These are phyloP conservation scores for Davidsoniella eucalypti DNA, from an alignment of 2,329 filamentous ascomycete species.

Conservation along the genomic window DNA sequence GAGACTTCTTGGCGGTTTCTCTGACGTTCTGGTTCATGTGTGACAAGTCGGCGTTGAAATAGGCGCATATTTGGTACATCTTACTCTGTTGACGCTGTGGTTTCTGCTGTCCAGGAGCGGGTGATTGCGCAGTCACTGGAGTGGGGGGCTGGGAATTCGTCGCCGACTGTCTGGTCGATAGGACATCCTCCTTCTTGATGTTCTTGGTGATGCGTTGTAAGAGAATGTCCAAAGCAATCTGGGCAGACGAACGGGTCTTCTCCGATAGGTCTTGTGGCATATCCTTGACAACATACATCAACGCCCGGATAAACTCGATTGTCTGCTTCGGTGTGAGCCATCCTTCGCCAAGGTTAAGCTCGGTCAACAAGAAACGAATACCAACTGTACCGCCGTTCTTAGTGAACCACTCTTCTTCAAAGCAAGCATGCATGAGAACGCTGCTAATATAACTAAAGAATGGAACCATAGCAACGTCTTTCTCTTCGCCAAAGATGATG, in stretches of 20 bases:
- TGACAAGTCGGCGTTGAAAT: conserved; percentile 74
- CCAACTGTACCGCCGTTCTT: conserved; percentile 86
- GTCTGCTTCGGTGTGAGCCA: conserved; percentile 68
- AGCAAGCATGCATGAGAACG: conserved; percentile 84
- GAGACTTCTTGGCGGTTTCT: conserved; percentile 64
- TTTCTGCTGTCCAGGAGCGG: conserved; percentile 27
- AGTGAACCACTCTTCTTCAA: conserved; percentile 97
- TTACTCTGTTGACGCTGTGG: conserved; percentile 31
- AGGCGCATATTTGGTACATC: conserved; percentile 53
- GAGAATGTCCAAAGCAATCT: conserved; percentile 66
- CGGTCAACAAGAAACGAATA: conserved; percentile 73
- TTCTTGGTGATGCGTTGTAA: conserved; percentile 64
- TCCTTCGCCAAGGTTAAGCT: conserved; percentile 63
- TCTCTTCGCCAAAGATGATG: conserved; percentile 62
- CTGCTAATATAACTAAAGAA: conserved; percentile 75
- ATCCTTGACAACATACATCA: conserved; percentile 96
- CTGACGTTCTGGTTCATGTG: conserved; percentile 96
- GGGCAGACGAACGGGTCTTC: conserved; percentile 67
- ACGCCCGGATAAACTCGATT: conserved; percentile 71
- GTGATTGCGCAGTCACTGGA: conserved; percentile 16
- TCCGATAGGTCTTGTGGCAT: conserved; percentile 90
- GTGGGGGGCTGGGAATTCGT: conserved; percentile 1
- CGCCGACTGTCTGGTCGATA: conserved; percentile 20
- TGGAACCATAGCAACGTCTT: conserved; percentile 55
- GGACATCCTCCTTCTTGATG: conserved; percentile 62